phyloP scores from a whole-genome alignment of 2,329 filamentous ascomycete species.

The Phaeosphaeria sp. region DNA sequence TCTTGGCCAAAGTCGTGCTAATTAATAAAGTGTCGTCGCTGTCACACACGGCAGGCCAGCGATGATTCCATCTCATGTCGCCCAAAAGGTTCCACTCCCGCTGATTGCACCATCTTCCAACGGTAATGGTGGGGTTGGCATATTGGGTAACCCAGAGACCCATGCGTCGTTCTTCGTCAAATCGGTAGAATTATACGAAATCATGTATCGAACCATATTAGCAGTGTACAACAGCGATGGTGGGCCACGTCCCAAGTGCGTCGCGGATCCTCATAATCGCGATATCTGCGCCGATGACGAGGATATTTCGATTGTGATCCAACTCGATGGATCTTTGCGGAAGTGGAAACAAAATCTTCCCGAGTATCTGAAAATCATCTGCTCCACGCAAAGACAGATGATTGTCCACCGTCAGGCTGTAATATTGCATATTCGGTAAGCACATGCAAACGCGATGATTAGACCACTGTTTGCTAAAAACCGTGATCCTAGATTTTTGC shows the following conservation, averaged over 20 bases:
- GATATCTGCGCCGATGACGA: not conserved
- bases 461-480: not conserved
- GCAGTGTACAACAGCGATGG: not conserved
- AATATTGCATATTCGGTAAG: not conserved
- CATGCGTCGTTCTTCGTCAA: not conserved
- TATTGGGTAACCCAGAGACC: not conserved
- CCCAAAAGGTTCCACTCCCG: not conserved
- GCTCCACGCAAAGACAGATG: not conserved
- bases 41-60: constrained; percentile 22
- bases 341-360: not conserved
- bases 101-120: not conserved
- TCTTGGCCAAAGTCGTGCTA: not conserved
- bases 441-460: not conserved
- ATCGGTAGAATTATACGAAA: not conserved
- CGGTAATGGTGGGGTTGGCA: not conserved
- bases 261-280: not conserved
- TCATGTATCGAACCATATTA: not conserved
- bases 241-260: not conserved
- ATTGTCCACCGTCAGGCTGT: not conserved
- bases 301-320: not conserved
- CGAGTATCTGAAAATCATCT: not conserved
- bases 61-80: constrained; percentile 6
- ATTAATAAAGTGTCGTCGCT: constrained; percentile 5
- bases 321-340: not conserved
- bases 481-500: not conserved